Conservation (phyloP, 805 yeast species). For the Metschnikowia peoriensis region DNA sequence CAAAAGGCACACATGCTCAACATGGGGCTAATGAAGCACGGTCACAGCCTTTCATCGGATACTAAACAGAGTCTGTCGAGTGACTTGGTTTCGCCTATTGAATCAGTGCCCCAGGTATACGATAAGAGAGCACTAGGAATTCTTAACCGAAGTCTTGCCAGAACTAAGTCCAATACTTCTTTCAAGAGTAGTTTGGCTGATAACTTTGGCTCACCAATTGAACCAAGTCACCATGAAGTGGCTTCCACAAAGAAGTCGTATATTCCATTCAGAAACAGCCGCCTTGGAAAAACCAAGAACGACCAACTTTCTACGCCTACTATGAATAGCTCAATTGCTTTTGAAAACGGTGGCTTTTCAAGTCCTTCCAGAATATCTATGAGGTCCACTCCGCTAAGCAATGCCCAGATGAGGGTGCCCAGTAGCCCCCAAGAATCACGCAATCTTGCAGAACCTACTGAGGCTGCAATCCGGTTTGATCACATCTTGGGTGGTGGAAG, state of each 20-base stretch:
- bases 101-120: conserved; percentile 73
- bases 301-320: conserved; percentile 17
- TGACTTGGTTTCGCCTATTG: conserved; percentile 50
- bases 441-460: conserved; percentile 12
- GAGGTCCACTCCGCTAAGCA: conserved; percentile 10
- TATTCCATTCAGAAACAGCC: conserved; percentile 40
- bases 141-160: conserved; percentile 66
- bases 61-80: conserved; percentile 50
- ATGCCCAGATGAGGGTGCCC: conserved; percentile 7
- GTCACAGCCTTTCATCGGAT: conserved; percentile 56
- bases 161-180: conserved; percentile 73
- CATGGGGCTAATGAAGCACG: conserved; percentile 9
- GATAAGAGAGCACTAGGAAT: conserved; percentile 79
- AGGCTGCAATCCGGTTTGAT: conserved; percentile 15
- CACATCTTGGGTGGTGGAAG: conserved; percentile 16
- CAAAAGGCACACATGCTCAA: conserved; percentile 16
- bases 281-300: conserved; percentile 20
- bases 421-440: conserved; percentile 16
- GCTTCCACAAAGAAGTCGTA: conserved; percentile 32
- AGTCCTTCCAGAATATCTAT: conserved; percentile 8
- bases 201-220: conserved; percentile 38
- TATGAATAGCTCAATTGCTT: conserved; percentile 7
- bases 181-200: conserved; percentile 77
- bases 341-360: conserved; percentile 8
- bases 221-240: conserved; percentile 15